phyloP scores from a whole-genome alignment of 2,329 filamentous ascomycete genomes.

The Hypocrella siamensis region DNA sequence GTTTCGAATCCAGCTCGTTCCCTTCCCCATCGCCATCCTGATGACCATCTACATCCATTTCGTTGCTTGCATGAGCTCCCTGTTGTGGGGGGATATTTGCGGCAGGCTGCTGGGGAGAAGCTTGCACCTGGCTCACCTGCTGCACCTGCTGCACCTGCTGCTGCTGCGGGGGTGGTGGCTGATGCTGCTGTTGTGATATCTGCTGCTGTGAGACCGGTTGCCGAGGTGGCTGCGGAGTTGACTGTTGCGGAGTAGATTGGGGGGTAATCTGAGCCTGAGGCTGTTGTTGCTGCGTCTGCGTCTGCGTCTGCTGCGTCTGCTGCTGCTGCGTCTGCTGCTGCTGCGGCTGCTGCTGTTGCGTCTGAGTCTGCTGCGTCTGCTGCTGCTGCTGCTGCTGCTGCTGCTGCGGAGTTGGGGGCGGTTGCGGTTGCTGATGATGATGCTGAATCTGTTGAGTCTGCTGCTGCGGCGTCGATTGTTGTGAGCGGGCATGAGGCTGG shows the following conservation, averaged over 20 bases:
- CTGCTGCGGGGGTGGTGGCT: conserved; percentile 8
- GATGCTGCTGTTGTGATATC: conserved; percentile 3
- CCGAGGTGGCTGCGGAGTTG: conserved; percentile 10
- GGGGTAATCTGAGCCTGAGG: conserved; percentile 5
- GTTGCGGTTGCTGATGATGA: conserved; percentile 12
- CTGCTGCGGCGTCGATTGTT: conserved; percentile 13
- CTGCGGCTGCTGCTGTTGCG: conserved; percentile 4
- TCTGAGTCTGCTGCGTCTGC: conserved; percentile 8
- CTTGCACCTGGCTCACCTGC: conserved; percentile 17
- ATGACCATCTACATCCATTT: conserved; percentile 37
- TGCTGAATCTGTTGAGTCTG: conserved; percentile 7
- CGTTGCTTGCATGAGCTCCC: conserved; percentile 27
- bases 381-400: conserved; percentile 1
- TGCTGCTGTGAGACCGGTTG: conserved; percentile 7
- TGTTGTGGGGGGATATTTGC: conserved; percentile 22
- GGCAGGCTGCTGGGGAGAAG: conserved; percentile 15
- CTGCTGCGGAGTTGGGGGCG: conserved; percentile 4
- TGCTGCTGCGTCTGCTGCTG: conserved; percentile 7
- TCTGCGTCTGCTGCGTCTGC: conserved; percentile 9
- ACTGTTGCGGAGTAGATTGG: conserved; percentile 7
- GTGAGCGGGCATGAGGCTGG: conserved; percentile 11
- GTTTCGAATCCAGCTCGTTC: conserved; percentile 29
- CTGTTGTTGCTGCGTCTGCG: conserved; percentile 7
- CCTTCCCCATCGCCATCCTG: conserved; percentile 29
- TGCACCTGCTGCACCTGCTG: conserved; percentile 11